phyloP scores from a whole-genome alignment of 345 rosid species.

The Aethionema arabicum region DNA sequence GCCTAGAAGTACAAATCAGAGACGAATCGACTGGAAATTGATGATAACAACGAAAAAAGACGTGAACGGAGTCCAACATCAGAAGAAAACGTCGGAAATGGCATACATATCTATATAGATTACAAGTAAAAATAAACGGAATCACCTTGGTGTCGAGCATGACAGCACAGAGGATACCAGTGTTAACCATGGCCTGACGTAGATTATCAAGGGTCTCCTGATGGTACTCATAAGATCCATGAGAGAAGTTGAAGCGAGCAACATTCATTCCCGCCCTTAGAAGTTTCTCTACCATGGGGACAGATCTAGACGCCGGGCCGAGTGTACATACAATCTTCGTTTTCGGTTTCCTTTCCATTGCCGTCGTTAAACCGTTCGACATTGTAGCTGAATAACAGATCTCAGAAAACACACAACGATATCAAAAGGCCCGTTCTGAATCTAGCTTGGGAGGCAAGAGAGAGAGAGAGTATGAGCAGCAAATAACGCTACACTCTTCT shows the following conservation, averaged over 20 bases:
- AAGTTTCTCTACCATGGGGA: slow-evolving; percentile 52
- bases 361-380: neutral
- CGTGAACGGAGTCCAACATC: too few species aligned
- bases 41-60: too few species aligned
- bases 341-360: slow-evolving; percentile 41
- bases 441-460: too few species aligned
- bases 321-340: slow-evolving; percentile 69
- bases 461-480: too few species aligned
- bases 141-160: slow-evolving; percentile 49
- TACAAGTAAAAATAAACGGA: neutral
- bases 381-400: neutral
- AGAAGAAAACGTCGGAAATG: too few species aligned
- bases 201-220: slow-evolving; percentile 67
- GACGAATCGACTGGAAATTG: too few species aligned
- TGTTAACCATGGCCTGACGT: slow-evolving; percentile 36
- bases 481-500: too few species aligned
- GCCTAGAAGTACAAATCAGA: too few species aligned
- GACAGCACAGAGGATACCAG: slow-evolving; percentile 43
- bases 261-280: slow-evolving; percentile 55
- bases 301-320: slow-evolving; percentile 58
- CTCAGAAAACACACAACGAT: too few species aligned
- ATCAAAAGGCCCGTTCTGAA: too few species aligned
- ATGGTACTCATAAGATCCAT: slow-evolving; percentile 56
- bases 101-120: too few species aligned
- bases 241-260: slow-evolving; percentile 60